These are phyloP conservation scores for Neospermospora avenae DNA, from an alignment of 2,329 filamentous ascomycete genomes.

Conservation along the genomic window DNA sequence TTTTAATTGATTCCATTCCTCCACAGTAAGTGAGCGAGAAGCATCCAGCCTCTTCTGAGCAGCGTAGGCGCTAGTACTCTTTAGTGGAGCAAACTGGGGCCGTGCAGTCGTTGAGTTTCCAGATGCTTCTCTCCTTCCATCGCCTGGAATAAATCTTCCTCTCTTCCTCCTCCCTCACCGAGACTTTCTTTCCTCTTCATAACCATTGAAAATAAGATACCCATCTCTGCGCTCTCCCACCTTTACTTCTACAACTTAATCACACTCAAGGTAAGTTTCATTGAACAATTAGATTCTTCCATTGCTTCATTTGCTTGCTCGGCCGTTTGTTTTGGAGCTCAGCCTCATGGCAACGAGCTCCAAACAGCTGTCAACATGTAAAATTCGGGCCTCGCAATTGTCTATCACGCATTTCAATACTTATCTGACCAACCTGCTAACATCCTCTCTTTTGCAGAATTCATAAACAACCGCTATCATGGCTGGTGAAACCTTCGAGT, in stretches of 20 bases:
- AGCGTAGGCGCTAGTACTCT: no score
- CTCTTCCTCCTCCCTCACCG: not conserved
- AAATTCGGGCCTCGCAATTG: not conserved
- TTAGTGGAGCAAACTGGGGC: no score
- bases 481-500: constrained; percentile 95
- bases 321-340: constrained; percentile 15
- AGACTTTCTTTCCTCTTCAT: not conserved
- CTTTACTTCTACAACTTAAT: not conserved
- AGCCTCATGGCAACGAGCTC: constrained; percentile 24
- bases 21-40: no score
- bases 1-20: not conserved
- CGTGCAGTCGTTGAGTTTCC: no score
- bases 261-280: not conserved
- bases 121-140: no score
- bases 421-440: constrained; percentile 14
- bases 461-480: constrained; percentile 55
- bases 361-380: constrained; percentile 7
- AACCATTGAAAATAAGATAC: not conserved
- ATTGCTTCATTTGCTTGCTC: constrained; percentile 4
- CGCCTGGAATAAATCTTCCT: not conserved
- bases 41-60: no score
- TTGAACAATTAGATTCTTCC: not conserved
- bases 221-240: not conserved
- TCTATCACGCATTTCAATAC: not conserved
- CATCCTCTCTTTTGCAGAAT: constrained; percentile 13